These are phyloP conservation scores for Panicum virgatum DNA, from an alignment of 202 grass and related monocot genomes.

Conservation along the genomic window DNA sequence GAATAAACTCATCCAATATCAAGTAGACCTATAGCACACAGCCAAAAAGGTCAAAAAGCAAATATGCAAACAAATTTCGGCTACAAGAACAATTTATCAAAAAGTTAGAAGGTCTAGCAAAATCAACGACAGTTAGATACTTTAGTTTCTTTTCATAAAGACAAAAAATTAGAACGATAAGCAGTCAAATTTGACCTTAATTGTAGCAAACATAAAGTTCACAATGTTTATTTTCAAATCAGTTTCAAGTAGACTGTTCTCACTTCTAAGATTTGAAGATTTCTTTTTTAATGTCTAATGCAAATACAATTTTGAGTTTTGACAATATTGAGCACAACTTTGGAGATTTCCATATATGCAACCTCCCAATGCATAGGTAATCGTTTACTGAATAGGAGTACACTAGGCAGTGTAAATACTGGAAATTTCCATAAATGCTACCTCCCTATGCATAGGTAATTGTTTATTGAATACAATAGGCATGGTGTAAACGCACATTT, in stretches of 20 bases:
- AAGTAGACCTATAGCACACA: conserved; percentile 71
- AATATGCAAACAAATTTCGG: background rate
- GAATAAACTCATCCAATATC: conserved; percentile 98
- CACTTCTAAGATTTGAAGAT: background rate
- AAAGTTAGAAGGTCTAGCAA: background rate
- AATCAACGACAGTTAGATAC: background rate
- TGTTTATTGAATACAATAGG: background rate
- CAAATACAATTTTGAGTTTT: conserved; percentile 22
- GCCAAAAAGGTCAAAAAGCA: background rate
- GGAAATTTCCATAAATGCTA: background rate
- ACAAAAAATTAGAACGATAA: conserved; percentile 19
- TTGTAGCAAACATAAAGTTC: conserved; percentile 13
- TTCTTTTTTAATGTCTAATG: background rate
- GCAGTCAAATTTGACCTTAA: background rate
- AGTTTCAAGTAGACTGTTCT: conserved; percentile 11
- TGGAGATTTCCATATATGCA: background rate
- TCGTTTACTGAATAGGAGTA: conserved; percentile 2
- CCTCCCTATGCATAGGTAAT: background rate
- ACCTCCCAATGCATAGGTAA: background rate
- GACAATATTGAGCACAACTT: background rate
- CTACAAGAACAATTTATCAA: background rate
- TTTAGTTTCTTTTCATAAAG: background rate
- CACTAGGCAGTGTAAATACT: background rate
- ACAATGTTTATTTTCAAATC: conserved; percentile 6
- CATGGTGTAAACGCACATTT: background rate